Conservation (phyloP, 129 eudicot species). For the Daucus carota region DH1_v3.0 NC_030383.2:60374501-60375000, state of each 20-base stretch:
- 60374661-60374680: too few relatives aligned
- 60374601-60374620: too few relatives aligned
- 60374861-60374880: conserved; percentile 74
- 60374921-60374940: conserved; percentile 43
- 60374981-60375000: conserved; percentile 77
- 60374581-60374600: too few relatives aligned
- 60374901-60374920: conserved; percentile 45
- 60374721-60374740: too few relatives aligned
- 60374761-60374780: conserved; percentile 17
- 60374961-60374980: conserved; percentile 70
- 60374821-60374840: conserved; percentile 82
- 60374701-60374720: conserved; percentile 65
- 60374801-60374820: conserved; percentile 79
- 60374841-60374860: conserved; percentile 73
- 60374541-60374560: too few relatives aligned
- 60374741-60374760: conserved; percentile 33
- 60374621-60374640: too few relatives aligned
- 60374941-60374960: conserved; percentile 27
- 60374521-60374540: too few relatives aligned
- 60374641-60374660: too few relatives aligned
- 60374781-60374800: conserved; percentile 44
- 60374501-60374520: too few relatives aligned
- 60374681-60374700: too few relatives aligned
- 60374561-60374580: too few relatives aligned
- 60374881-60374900: conserved; percentile 50